Percentiles rank a stretch among this genome's conserved stretches.
These are phyloP conservation scores for Serendipita sp. DNA, from an alignment of 768 basidiomycete species.

Conservation along the genomic window DNA sequence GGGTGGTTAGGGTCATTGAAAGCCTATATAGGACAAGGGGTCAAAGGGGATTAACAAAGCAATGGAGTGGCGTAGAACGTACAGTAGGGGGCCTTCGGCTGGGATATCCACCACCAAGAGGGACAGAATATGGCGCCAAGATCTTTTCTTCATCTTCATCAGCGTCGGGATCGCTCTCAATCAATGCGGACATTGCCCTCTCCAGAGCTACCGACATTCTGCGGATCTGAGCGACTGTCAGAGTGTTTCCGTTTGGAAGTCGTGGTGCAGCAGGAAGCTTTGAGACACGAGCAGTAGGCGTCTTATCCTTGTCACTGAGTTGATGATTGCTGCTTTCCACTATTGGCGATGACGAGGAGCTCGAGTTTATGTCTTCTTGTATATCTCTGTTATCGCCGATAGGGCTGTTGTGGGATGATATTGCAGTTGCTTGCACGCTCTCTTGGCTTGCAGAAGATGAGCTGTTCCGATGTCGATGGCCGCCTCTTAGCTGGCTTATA, in stretches of 20 bases:
- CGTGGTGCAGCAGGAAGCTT: neutral
- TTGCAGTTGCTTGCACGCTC: neutral
- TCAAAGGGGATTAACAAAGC: neutral
- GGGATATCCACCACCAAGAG: constrained; percentile 1
- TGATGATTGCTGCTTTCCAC: neutral
- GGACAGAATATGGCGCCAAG: constrained; percentile 12
- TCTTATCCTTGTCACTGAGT: constrained; percentile 15
- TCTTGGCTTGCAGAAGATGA: neutral
- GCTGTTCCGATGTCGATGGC: neutral
- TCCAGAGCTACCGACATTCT: constrained; percentile 63
- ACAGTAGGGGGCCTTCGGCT: constrained; percentile 3
- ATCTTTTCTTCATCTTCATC: constrained; percentile 32
- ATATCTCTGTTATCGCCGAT: neutral
- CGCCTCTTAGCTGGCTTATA: constrained; percentile 51
- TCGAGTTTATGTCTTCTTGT: neutral
- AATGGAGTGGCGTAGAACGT: neutral
- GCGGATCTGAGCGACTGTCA: constrained; percentile 39
- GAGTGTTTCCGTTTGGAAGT: constrained; percentile 12
- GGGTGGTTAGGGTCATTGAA: neutral
- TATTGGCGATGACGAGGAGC: neutral
- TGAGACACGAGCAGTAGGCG: constrained; percentile 22
- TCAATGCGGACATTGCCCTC: constrained; percentile 36
- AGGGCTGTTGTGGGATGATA: neutral
- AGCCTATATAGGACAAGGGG: neutral
- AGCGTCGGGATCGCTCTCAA: constrained; percentile 41